Evolutionary conservation across 495 filamentous ascomycete genomes (phyloP).

Genomic region (Annulohypoxylon maeteangense): DNA sequence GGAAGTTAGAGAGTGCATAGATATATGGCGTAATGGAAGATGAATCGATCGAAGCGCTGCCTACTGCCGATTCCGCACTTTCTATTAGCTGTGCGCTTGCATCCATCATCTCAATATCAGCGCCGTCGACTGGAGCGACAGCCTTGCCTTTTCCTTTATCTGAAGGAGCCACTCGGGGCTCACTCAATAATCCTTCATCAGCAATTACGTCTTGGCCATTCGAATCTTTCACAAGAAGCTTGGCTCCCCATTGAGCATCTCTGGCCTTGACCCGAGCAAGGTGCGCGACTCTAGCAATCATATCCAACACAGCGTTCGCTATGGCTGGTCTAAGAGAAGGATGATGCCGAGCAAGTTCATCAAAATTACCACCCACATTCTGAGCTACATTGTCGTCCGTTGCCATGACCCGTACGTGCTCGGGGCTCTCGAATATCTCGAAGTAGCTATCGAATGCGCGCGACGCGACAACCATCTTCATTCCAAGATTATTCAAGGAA

Average conservation of each 20-base stretch:
- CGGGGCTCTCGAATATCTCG: constrained; percentile 91
- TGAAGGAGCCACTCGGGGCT: constrained; percentile 8
- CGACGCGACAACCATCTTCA: constrained; percentile 88
- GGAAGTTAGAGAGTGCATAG: constrained; percentile 76
- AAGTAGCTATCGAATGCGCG: constrained; percentile 85
- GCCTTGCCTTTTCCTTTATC: constrained; percentile 57
- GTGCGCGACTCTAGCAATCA: constrained; percentile 80
- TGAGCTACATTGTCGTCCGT: constrained; percentile 72
- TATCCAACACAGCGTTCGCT: constrained; percentile 80
- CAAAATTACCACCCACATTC: constrained; percentile 83
- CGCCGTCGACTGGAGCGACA: constrained; percentile 45
- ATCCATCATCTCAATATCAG: constrained; percentile 70
- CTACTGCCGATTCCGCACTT: constrained; percentile 19
- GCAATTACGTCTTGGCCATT: constrained; percentile 65
- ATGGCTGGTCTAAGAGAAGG: constrained; percentile 82
- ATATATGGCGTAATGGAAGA: constrained; percentile 71
- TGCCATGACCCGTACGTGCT: constrained; percentile 84
- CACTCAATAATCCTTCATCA: constrained; percentile 48
- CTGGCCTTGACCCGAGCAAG: constrained; percentile 75
- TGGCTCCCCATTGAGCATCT: constrained; percentile 77
- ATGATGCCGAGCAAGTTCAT: constrained; percentile 94
- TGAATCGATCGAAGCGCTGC: constrained; percentile 25
- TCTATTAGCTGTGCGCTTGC: constrained; percentile 47
- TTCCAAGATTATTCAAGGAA: constrained; percentile 87
- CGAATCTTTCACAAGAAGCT: constrained; percentile 71